Conservation (phyloP, 441 rosid species). For the Isatis lusitanica region DNA sequence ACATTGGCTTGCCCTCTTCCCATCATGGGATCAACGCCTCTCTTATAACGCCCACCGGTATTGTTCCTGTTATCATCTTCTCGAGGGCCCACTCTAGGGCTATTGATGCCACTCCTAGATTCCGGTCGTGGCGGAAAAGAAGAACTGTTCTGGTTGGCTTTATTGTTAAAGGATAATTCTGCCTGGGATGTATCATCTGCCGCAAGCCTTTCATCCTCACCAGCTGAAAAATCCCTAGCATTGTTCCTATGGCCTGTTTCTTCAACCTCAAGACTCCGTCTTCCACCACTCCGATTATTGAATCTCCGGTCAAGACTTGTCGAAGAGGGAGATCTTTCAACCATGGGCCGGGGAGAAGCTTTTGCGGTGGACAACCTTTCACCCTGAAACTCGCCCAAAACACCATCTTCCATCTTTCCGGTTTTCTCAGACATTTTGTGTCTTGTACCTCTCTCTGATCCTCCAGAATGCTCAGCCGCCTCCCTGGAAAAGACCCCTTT, state of each 20-base stretch:
- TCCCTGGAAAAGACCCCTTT: slow-evolving; percentile 62
- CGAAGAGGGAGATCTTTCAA: slow-evolving; percentile 85
- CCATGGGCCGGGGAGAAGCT: slow-evolving; percentile 71
- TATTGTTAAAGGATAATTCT: slow-evolving; percentile 57
- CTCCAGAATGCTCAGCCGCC: slow-evolving; percentile 52
- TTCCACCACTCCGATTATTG: slow-evolving; percentile 51
- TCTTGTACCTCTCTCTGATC: slow-evolving; percentile 61
- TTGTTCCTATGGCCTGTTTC: slow-evolving; percentile 70
- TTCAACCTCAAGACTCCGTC: slow-evolving; percentile 73
- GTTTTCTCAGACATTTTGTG: slow-evolving; percentile 63
- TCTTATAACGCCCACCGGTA: slow-evolving; percentile 55
- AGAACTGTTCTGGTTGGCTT: slow-evolving; percentile 57
- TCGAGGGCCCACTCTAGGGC: slow-evolving; percentile 60
- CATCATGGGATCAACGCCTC: slow-evolving; percentile 60
- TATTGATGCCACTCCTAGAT: slow-evolving; percentile 71
- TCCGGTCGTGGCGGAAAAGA: slow-evolving; percentile 58
- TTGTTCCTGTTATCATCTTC: slow-evolving; percentile 72
- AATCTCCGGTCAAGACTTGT: slow-evolving; percentile 78
- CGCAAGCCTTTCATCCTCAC: slow-evolving; percentile 67
- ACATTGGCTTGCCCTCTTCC: slow-evolving; percentile 87
- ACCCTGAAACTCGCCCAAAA: slow-evolving; percentile 55
- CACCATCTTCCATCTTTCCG: slow-evolving; percentile 65
- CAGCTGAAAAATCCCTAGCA: slow-evolving; percentile 52
- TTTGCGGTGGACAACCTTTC: slow-evolving; percentile 77
- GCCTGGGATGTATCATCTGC: slow-evolving; percentile 63